These are phyloP conservation scores for Barnettozyma populi DNA, from an alignment of 805 yeast genomes.

Conservation along the genomic window DNA sequence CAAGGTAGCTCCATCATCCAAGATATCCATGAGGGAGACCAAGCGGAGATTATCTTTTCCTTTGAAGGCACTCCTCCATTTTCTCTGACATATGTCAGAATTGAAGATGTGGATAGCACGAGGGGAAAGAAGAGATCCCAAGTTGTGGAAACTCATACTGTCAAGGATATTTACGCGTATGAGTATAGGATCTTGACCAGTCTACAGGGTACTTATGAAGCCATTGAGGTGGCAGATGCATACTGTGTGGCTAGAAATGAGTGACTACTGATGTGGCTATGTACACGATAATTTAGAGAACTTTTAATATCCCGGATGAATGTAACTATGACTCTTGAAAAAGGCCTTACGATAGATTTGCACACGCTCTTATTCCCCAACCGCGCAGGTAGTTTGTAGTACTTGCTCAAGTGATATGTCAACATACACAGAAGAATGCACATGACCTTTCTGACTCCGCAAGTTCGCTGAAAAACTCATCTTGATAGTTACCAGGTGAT, in stretches of 20 bases:
- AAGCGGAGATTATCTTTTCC: constrained; percentile 77
- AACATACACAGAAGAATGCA: too few species aligned
- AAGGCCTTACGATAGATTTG: too few species aligned
- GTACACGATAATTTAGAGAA: not conserved
- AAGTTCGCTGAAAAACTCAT: too few species aligned
- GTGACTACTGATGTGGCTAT: not conserved
- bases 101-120: constrained; percentile 40
- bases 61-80: constrained; percentile 92
- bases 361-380: too few species aligned
- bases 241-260: constrained; percentile 55
- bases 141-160: constrained; percentile 54
- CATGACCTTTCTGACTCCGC: too few species aligned
- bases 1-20: constrained; percentile 72
- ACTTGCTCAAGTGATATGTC: too few species aligned
- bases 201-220: constrained; percentile 91
- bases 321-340: too few species aligned
- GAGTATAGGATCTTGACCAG: constrained; percentile 72
- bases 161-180: constrained; percentile 57
- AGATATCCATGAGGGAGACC: constrained; percentile 92
- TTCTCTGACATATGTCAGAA: constrained; percentile 75
- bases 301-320: too few species aligned
- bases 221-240: constrained; percentile 82
- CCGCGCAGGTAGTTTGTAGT: too few species aligned
- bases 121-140: constrained; percentile 43
- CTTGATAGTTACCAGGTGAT: too few species aligned